A percentile compares a stretch with the other conserved stretches of the same genome.
phyloP scores from a whole-genome alignment of 768 basidiomycete genomes.

The Porphyrellus cyaneotinctus region DNA sequence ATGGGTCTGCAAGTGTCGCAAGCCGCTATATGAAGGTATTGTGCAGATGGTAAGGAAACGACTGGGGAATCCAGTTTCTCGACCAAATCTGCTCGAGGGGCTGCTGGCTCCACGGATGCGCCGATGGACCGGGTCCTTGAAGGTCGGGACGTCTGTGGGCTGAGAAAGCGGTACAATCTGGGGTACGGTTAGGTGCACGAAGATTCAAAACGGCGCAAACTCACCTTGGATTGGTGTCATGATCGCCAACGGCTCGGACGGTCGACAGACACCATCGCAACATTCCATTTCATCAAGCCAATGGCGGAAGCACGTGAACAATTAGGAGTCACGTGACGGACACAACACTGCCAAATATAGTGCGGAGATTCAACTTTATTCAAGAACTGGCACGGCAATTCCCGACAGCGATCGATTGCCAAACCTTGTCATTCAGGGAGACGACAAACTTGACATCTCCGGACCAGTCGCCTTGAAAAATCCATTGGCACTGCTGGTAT shows the following conservation, averaged over 20 bases:
- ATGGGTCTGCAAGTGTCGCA: not conserved
- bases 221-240: conserved; percentile 28
- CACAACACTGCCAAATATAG: not conserved
- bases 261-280: conserved; percentile 64
- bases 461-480: conserved; percentile 80
- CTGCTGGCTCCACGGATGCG: not conserved
- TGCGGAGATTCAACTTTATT: conserved; percentile 28
- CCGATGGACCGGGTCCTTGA: not conserved
- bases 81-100: not conserved
- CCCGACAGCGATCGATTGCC: conserved; percentile 9
- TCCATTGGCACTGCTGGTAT: conserved; percentile 85
- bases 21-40: not conserved
- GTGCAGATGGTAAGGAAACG: not conserved
- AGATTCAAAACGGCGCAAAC: not conserved
- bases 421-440: conserved; percentile 24
- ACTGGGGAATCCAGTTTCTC: not conserved
- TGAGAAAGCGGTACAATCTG: conserved; percentile 6
- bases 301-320: not conserved
- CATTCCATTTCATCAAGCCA: conserved; percentile 64
- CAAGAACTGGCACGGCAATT: conserved; percentile 26
- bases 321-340: conserved; percentile 7
- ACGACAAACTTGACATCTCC: conserved; percentile 13
- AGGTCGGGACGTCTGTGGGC: not conserved
- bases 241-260: conserved; percentile 44
- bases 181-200: not conserved